Conservation (phyloP, 139 green algal species). For the Chlamydomonas asymmetrica region DNA sequence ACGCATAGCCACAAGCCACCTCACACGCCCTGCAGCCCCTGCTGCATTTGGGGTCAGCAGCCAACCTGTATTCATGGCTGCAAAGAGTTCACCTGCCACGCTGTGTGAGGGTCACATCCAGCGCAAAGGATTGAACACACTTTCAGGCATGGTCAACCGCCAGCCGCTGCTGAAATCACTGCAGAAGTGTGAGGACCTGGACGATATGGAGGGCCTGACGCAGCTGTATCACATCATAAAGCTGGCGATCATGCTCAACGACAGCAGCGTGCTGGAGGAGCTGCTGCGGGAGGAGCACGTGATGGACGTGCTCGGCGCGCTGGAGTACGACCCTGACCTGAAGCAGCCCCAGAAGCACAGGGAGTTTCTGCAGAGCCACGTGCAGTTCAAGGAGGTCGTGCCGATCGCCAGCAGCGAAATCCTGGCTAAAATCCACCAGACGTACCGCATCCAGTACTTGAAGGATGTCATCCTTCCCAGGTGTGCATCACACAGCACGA, state of each 20-base stretch:
- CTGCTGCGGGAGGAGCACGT: slow-evolving; percentile 85
- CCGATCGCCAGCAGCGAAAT: slow-evolving; percentile 70
- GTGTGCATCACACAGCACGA: too few species aligned
- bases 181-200: slow-evolving; percentile 90
- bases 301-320: slow-evolving; percentile 86
- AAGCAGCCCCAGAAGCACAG: slow-evolving; percentile 75
- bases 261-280: slow-evolving; percentile 84
- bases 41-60: too few species aligned
- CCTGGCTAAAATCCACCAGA: slow-evolving; percentile 94
- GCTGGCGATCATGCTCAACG: slow-evolving; percentile 90
- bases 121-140: background rate
- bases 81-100: too few species aligned
- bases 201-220: slow-evolving; percentile 80
- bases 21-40: too few species aligned
- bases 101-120: too few species aligned
- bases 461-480: slow-evolving; percentile 93
- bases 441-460: slow-evolving; percentile 90
- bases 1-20: too few species aligned
- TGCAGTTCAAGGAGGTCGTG: slow-evolving; percentile 71
- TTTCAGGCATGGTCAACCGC: background rate
- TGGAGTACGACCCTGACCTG: slow-evolving; percentile 92
- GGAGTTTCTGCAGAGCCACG: slow-evolving; percentile 60
- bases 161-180: background rate
- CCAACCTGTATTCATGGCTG: too few species aligned
- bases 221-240: slow-evolving; percentile 76